Percentiles rank a stretch among this genome's conserved stretches.
Evolutionary conservation across 331 rosid species (phyloP).

Genomic region (Pyrus hybrid): DNA sequence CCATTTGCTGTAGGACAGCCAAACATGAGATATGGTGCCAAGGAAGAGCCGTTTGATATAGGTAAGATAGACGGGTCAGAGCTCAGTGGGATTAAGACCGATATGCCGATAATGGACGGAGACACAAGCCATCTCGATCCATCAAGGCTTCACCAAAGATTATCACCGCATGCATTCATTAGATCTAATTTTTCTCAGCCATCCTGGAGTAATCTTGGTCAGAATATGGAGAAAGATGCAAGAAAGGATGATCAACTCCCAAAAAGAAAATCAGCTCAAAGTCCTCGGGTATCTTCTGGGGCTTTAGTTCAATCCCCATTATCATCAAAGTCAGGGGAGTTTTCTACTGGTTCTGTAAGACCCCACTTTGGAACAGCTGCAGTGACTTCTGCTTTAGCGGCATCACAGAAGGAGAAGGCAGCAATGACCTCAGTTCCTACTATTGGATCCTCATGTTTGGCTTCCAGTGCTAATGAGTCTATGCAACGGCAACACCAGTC

Average conservation of each 20-base stretch:
- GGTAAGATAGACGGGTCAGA: slow-evolving; percentile 66
- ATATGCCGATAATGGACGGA: slow-evolving; percentile 43
- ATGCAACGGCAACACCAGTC: slow-evolving; percentile 82
- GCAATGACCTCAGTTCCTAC: slow-evolving; percentile 47
- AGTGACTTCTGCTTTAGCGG: slow-evolving; percentile 36
- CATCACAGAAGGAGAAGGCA: slow-evolving; percentile 72
- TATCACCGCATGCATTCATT: slow-evolving; percentile 43
- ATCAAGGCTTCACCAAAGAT: slow-evolving; percentile 50
- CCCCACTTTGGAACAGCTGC: slow-evolving; percentile 69
- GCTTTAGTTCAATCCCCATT: slow-evolving; percentile 74
- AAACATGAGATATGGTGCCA: slow-evolving; percentile 53
- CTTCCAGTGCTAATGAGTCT: slow-evolving; percentile 72
- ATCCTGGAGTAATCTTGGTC: slow-evolving; percentile 67
- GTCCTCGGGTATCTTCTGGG: slow-evolving; percentile 78
- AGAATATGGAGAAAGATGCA: slow-evolving; percentile 64
- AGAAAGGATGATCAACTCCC: slow-evolving; percentile 76
- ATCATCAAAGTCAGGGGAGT: slow-evolving; percentile 85
- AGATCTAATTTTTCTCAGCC: slow-evolving; percentile 70
- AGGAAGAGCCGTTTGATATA: slow-evolving; percentile 80
- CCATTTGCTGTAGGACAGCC: slow-evolving; percentile 56
- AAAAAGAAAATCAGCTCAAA: slow-evolving; percentile 68
- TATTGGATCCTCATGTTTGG: slow-evolving; percentile 57
- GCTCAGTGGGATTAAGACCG: slow-evolving; percentile 47
- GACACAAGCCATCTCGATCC: slow-evolving; percentile 63
- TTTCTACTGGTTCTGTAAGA: slow-evolving; percentile 81